Conservation (phyloP, 1,284 basidiomycete genomes). For the Leccinum laetum region DNA sequence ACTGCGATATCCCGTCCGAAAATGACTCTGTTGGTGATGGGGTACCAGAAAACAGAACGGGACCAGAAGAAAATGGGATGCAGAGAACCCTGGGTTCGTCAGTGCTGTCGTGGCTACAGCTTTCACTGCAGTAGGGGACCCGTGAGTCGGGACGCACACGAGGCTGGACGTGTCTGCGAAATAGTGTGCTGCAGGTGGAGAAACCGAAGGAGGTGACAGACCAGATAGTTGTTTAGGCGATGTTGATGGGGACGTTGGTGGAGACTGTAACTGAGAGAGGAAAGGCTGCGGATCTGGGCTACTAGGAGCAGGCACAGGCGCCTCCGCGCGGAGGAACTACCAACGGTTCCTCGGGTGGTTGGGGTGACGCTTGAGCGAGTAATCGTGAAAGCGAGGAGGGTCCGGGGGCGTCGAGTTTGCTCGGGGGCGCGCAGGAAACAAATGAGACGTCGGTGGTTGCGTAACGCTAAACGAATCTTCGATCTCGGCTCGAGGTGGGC, state of each 20-base stretch:
- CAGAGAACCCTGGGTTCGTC: slow-evolving; percentile 48
- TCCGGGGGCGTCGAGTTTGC: slow-evolving; percentile 67
- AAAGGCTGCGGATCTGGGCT: background rate
- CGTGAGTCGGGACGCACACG: slow-evolving; percentile 65
- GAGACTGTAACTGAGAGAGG: slow-evolving; percentile 4
- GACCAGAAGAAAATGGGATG: slow-evolving; percentile 42
- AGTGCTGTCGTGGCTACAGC: slow-evolving; percentile 70
- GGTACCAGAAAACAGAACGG: slow-evolving; percentile 39
- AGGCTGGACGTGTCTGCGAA: slow-evolving; percentile 46
- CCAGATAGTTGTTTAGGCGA: slow-evolving; percentile 32
- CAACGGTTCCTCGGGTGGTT: slow-evolving; percentile 31
- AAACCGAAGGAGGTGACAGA: slow-evolving; percentile 25
- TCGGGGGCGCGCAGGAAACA: slow-evolving; percentile 60
- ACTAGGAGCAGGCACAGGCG: slow-evolving; percentile 3
- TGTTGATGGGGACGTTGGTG: slow-evolving; percentile 36
- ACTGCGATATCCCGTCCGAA: slow-evolving; percentile 54
- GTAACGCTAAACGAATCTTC: slow-evolving; percentile 67
- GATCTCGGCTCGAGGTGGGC: slow-evolving; percentile 64
- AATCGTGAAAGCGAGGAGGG: slow-evolving; percentile 77
- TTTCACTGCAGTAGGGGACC: slow-evolving; percentile 39
- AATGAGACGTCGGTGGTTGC: slow-evolving; percentile 59
- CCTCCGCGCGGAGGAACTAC: slow-evolving; percentile 29
- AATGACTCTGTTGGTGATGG: slow-evolving; percentile 60
- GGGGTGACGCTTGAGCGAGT: slow-evolving; percentile 64
- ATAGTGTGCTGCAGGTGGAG: slow-evolving; percentile 25